Base-by-base conservation (phyloP, 1,139 yeast species). In the Yamadazyma atlantica region DNA sequence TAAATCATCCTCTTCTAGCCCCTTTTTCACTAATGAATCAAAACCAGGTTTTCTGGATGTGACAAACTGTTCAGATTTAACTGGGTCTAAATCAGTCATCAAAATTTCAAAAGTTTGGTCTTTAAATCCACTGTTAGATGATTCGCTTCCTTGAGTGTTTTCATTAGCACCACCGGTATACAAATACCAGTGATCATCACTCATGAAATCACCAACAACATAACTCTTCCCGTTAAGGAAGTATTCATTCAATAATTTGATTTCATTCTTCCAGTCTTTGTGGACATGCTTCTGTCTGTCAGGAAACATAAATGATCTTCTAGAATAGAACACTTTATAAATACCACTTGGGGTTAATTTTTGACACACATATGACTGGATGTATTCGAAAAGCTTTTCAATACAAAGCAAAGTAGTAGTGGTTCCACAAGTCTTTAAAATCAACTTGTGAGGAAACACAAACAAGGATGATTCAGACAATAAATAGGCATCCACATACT, bases 361-460 rank as follows among this genome's bases (percentile, higher is more conserved):
- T 18, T 41, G 47, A 25, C 37, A 37, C 17, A 54, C 48, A 40
- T 42, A 54, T 6, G 46, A 36, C 23, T 42, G 46, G 21, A 44
- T 45, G 18, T 78, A 60, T 32, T 75, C 74, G 48, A 85, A 76
- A 42, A 90, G 65, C 39, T 77, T 73, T 22, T 78, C 80, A 29
- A 92, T 65, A 51, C 97, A 92, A 23, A 82, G 78, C 45, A 92
- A 73, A 1, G 96, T 83, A 2, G 97, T 88, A 1, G 97, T 92
- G 11, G 97, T 90, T 9, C 98, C 98, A 60, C 98, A 92, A 11
- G 98, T 92, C 63, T 92, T 92, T 55, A 92, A 73, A 41, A 90
- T 81, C 48, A 90, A 54, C 60, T 86, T 89, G 62, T 89, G 92
- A 22, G 87, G 82, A 57, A 82, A 90, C 22, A 92, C 95, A 65